phyloP scores from a whole-genome alignment of 1,139 yeast species.

The Ogataea hybrid region DNA sequence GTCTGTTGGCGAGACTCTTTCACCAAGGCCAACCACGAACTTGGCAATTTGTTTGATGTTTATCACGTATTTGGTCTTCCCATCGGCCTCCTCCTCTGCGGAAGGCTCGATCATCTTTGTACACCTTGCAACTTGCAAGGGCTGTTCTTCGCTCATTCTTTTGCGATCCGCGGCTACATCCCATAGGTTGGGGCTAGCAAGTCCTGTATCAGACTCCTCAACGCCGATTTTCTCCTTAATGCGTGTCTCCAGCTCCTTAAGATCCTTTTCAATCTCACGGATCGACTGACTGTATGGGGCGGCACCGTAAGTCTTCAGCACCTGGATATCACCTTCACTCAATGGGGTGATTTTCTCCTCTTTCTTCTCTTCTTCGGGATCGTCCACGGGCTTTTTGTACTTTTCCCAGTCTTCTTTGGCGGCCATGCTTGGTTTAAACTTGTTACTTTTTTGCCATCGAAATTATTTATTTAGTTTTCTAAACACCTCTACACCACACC shows the following conservation, averaged over 20 bases:
- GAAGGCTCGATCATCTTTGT: conserved; percentile 83
- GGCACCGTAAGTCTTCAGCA: conserved; percentile 92
- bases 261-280: conserved; percentile 80
- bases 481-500: conserved; percentile 13
- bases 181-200: conserved; percentile 96
- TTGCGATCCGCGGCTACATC: conserved; percentile 96
- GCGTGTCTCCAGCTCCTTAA: conserved; percentile 75
- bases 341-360: conserved; percentile 83
- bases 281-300: conserved; percentile 89
- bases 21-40: conserved; percentile 95
- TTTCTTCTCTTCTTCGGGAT: conserved; percentile 40
- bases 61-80: conserved; percentile 88
- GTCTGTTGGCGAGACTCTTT: conserved; percentile 96
- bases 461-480: conserved; percentile 5
- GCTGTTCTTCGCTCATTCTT: conserved; percentile 90
- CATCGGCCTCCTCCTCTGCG: conserved; percentile 44
- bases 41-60: conserved; percentile 98
- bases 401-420: conserved; percentile 97
- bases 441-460: conserved; percentile 16
- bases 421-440: conserved; percentile 48
- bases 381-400: conserved; percentile 82
- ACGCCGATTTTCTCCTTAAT: conserved; percentile 94
- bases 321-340: conserved; percentile 96
- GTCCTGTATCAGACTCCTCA: conserved; percentile 93
- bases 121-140: conserved; percentile 97